Conservation (phyloP, 75 land plant genomes). For the Pseudotsuga menziesii region DNA sequence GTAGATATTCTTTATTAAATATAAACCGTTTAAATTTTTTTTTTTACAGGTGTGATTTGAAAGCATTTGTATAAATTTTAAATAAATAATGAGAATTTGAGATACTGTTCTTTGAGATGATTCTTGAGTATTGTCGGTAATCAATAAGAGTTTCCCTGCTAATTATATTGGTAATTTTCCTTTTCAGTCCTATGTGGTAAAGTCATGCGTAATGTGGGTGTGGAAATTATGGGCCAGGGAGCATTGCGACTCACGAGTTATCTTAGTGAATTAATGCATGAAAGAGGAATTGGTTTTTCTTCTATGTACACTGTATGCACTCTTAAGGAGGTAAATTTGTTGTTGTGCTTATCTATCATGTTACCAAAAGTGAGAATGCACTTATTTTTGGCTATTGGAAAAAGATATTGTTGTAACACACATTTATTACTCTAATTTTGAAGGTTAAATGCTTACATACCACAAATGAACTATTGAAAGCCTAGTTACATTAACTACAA, state of each 20-base stretch:
- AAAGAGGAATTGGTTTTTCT: constrained; percentile 40
- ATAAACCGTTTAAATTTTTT: no score
- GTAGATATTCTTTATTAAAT: no score
- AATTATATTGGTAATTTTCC: not conserved
- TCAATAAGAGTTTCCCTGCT: not conserved
- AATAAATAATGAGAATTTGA: not conserved
- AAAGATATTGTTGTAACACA: not conserved
- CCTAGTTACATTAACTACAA: not conserved
- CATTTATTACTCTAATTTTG: not conserved
- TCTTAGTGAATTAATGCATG: constrained; percentile 75
- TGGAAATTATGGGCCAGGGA: constrained; percentile 72
- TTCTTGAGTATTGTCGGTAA: not conserved
- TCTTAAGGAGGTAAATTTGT: constrained; percentile 69
- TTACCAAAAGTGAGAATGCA: not conserved
- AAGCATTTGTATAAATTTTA: not conserved
- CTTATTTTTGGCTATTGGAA: not conserved
- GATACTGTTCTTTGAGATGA: not conserved
- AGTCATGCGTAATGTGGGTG: constrained; percentile 78
- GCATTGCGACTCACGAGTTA: constrained; percentile 68
- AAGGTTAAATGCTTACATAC: not conserved
- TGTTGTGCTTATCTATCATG: not conserved
- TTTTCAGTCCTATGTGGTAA: constrained; percentile 69
- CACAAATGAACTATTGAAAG: not conserved
- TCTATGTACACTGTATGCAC: constrained; percentile 68
- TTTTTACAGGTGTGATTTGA: no score